Percentiles rank a stretch among this genome's conserved stretches.
Evolutionary conservation across 2,329 filamentous ascomycete species (phyloP).

Genomic region (Botrytis deweyae): DNA sequence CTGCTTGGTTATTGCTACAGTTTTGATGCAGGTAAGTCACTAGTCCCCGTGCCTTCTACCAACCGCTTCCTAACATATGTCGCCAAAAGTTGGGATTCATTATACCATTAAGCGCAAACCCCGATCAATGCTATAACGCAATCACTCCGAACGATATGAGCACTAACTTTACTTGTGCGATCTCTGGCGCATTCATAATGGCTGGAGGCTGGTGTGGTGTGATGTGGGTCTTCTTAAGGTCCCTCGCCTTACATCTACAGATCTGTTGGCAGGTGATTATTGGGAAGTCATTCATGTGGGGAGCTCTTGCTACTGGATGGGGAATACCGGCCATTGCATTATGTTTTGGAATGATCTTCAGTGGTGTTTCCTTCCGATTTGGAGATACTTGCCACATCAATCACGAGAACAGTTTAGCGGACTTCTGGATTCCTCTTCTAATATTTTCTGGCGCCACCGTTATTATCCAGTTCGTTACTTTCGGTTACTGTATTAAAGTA

Average conservation of each 20-base stretch:
- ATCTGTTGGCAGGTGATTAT: constrained; percentile 97
- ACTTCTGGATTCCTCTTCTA: constrained; percentile 88
- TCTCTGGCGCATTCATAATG: constrained; percentile 82
- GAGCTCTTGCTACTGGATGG: constrained; percentile 78
- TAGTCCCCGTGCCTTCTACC: neutral
- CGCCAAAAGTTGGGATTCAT: constrained; percentile 75
- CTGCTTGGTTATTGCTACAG: constrained; percentile 72
- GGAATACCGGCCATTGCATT: constrained; percentile 76
- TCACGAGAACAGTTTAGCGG: constrained; percentile 75
- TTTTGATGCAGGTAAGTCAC: constrained; percentile 73
- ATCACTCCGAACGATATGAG: constrained; percentile 96
- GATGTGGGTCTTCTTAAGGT: constrained; percentile 89
- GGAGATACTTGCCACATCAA: constrained; percentile 92
- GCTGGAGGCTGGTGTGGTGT: constrained; percentile 81
- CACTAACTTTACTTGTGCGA: constrained; percentile 76
- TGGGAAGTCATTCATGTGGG: constrained; percentile 85
- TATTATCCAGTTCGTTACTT: constrained; percentile 80
- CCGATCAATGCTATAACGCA: constrained; percentile 78
- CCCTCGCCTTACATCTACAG: constrained; percentile 89
- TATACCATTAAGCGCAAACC: constrained; percentile 75
- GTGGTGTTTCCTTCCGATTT: constrained; percentile 92
- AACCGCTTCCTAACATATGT: constrained; percentile 30
- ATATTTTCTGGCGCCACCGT: constrained; percentile 74
- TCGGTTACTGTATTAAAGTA: constrained; percentile 90
- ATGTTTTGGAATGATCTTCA: constrained; percentile 73